Base-by-base conservation (phyloP, 345 rosid species). In the Clarkia xantiana region DNA sequence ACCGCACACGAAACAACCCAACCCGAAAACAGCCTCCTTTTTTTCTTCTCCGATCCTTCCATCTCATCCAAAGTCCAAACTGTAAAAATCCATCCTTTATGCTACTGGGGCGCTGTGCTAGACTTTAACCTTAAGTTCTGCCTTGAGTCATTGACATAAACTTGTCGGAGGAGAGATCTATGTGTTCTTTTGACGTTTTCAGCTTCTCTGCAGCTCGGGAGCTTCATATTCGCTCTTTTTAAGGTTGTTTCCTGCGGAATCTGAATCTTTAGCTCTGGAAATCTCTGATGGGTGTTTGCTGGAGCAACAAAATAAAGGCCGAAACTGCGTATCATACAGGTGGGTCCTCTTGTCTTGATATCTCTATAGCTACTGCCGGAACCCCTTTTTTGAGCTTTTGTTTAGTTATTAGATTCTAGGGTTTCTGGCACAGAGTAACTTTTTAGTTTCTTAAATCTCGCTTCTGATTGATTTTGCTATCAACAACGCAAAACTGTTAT, bases 271-370 rank as follows among this genome's bases (percentile, higher is more conserved):
- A 53, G 62, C 57, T 58, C 62, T 55, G 67, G 40, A 54, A 42
- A 47, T 52, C 59, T 49, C 39, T 36, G 60, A 84, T 88, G 94
- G 97, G 97, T 65, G 78, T 73, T 50, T 88, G 97, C 56, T 82
- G 74, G 72, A 88, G 97, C 59, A 80, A 82, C 52, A 82, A 79
- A 64, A 76, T 84, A 71, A 88, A 70, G 70, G 80, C 93, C n/a
- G 89, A 84, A 62, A 79, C 71, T 64, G 73, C 82, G 45, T 74
- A 80, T 11, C 50, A 67, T 58, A 73, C 93, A 23, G 93, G 97
- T 88, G 52, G 25, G 25, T 22, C 3, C 25, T 22, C 49, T n/a
- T 12, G 15, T 39, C 3, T 42, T 52, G 14, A 45, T 52, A 52
- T 57, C 18, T 57, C 18, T 51, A 4, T 14, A 19, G 40, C 20